phyloP scores from a whole-genome alignment of 2,329 filamentous ascomycete species.

The Ilyonectria robusta region DNA sequence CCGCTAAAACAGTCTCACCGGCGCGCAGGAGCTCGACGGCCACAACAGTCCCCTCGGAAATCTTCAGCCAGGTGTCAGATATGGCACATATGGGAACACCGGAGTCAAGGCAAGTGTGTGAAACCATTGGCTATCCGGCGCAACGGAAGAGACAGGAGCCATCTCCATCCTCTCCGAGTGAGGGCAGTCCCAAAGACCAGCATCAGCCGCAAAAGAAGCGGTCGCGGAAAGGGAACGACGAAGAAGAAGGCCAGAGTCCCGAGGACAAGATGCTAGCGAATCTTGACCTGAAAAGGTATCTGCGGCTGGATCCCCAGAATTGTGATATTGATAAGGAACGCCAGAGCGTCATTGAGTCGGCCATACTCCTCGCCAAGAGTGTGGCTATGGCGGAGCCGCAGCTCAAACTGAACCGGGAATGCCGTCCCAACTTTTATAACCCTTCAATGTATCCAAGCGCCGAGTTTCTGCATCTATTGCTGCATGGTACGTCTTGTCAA shows the following conservation, averaged over 20 bases:
- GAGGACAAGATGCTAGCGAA: conserved; percentile 20
- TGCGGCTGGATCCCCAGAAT: conserved; percentile 6
- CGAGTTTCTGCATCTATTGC: conserved; percentile 2
- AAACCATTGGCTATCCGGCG: background rate
- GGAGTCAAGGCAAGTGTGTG: background rate
- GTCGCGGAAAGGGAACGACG: background rate
- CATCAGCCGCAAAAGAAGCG: background rate
- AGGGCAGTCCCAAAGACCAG: background rate
- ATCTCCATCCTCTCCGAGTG: background rate
- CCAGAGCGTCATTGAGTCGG: conserved; percentile 9
- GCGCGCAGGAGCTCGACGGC: background rate
- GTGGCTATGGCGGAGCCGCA: conserved; percentile 4
- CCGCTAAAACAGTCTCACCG: background rate
- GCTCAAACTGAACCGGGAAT: background rate
- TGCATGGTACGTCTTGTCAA: conserved; percentile 5
- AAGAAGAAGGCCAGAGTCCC: background rate
- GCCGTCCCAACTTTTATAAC: conserved; percentile 8
- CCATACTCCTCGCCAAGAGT: conserved; percentile 15
- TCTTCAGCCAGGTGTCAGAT: conserved; percentile 6
- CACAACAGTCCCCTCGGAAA: background rate
- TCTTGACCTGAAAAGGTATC: conserved; percentile 9
- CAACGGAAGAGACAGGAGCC: background rate
- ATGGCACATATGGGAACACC: background rate
- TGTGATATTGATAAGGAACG: conserved; percentile 11
- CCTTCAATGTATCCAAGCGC: conserved; percentile 10